Base-by-base conservation (phyloP, 2,329 filamentous ascomycete species). In the Daldinia sp. region DNA sequence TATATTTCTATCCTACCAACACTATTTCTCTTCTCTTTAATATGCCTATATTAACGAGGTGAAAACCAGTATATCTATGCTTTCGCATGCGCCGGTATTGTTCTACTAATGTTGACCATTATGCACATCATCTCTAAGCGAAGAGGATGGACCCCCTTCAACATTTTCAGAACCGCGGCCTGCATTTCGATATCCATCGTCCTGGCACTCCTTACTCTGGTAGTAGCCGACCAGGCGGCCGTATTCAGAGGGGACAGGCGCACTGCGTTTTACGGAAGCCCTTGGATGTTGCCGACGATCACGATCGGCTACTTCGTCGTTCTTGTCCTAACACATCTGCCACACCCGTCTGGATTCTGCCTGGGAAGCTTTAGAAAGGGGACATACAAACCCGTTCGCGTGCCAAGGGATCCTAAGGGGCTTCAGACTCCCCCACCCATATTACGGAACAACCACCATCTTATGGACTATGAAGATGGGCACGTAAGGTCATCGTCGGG, bases 71-170 rank as follows among this genome's bases (percentile, higher is more conserved):
- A 73, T 50, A 72, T 76, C 33, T 78, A 78, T 51, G 61, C 72
- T 3, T 78, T 77, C 44, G 71, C 72, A 7, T 74, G 73, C 7
- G 75, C 76, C n/a, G 74, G 74, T 1, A 68, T 75, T 7, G 75
- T 78, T 23, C 57, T 78, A 6, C 62, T 78, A 7, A 71, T 77
- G 51, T 59, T 78, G n/a, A 76, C 72, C 4, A 65, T 75, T 37
- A 76, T 78, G 71, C 76, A 78, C 64, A 60, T 73, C 54, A 74
- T 77, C 15, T 76, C 74, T 1, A 78, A 78, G 64, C 67, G 68
- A 13, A 70, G 60, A 33, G 76, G 76, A 7, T 78, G 76, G 76
- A 69, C 75, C 2, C 72, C 72, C 4, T 78, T 77, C 67, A 78
- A 78, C 67, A 70, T 77, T 41, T 54, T 70, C 39, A 73, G 76